Evolutionary conservation across 768 basidiomycete species (phyloP), one percentile per base, ranked within the genome.

Genomic region (Mrakia gelida): DNA sequence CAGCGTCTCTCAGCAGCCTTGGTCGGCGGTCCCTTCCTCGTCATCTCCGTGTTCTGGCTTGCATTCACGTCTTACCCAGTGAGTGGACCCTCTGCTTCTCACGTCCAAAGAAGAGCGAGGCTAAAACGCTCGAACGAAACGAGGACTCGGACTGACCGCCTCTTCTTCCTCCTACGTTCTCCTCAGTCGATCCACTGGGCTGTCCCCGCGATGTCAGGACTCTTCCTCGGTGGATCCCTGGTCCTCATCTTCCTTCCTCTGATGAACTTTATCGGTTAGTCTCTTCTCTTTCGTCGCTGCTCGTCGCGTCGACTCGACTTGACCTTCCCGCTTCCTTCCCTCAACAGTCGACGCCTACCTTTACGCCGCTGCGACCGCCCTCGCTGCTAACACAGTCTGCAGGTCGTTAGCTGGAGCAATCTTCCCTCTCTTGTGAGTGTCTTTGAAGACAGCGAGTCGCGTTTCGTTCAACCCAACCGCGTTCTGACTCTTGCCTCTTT

Each of bases 281-380:
- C n/a, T 7, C 13, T 26, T 2, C 13, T 23, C 21, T 56, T 56
- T 21, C 54, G 13, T 21, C 26, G 18, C 59, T 54, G 13, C 59
- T 26, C 23, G 59, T 28, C 59, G 59, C 28, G 59, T n/a, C 59
- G 59, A 59, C 7, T 26, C 59, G 59, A 59, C 26, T 52, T 82
- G 85, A 43, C 54, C 38, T 26, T 30, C 21, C 9, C 26, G 34
- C n/a, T 61, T 79, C 77, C 16, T 78, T n/a, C 23, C 26, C 10
- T 13, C 13, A 83, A 84, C 49, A 75, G 84, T 86, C 80, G 86
- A 86, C 79, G 82, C 83, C 26, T 86, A 86, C 77, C 82, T 86
- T 10, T 84, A 82, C 80, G 83, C 84, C 6, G 85, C 85, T 21
- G 85, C 86, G 52, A 83, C 84, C 21, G 85, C 86, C 18, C 80